Evolutionary conservation across 2,329 filamentous ascomycete genomes (phyloP).

Genomic region (Volutella citrinella): DNA sequence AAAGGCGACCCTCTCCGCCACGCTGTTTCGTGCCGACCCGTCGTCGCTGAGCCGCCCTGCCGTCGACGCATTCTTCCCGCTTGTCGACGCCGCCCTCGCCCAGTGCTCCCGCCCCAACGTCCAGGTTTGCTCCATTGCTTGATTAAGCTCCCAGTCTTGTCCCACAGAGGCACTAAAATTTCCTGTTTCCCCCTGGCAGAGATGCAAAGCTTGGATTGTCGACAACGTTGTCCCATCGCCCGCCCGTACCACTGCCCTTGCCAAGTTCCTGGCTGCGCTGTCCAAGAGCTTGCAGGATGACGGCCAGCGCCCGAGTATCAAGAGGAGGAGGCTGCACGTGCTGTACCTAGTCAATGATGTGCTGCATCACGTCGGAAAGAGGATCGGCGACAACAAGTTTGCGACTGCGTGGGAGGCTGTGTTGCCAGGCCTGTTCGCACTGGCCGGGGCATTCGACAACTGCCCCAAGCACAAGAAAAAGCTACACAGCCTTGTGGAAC

Average conservation of each 20-base stretch:
- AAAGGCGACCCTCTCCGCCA: constrained; percentile 73
- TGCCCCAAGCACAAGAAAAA: constrained; percentile 66
- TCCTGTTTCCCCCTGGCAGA: constrained; percentile 50
- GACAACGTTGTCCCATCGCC: constrained; percentile 67
- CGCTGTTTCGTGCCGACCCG: constrained; percentile 73
- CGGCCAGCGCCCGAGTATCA: constrained; percentile 48
- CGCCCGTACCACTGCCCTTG: constrained; percentile 63
- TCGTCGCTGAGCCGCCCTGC: constrained; percentile 64
- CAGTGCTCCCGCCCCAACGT: constrained; percentile 78
- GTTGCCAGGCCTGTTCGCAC: constrained; percentile 60
- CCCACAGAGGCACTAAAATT: constrained; percentile 27
- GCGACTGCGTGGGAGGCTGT: constrained; percentile 54
- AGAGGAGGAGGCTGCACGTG: constrained; percentile 69
- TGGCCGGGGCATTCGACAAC: constrained; percentile 55
- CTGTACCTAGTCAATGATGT: constrained; percentile 78
- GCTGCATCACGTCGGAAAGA: constrained; percentile 64
- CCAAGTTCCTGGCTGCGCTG: constrained; percentile 72
- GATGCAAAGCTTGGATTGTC: constrained; percentile 84
- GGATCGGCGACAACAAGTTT: constrained; percentile 50
- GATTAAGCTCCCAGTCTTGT: constrained; percentile 22
- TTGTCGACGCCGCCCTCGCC: constrained; percentile 62
- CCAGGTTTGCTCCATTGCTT: constrained; percentile 69
- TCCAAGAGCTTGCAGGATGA: constrained; percentile 44
- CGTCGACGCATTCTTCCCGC: constrained; percentile 65
- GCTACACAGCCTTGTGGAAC: constrained; percentile 58